A percentile compares a stretch with the other conserved stretches of the same genome.
These are phyloP conservation scores for Boeremia lycopersici DNA, from an alignment of 2,329 filamentous ascomycete genomes.

Conservation along the genomic window DNA sequence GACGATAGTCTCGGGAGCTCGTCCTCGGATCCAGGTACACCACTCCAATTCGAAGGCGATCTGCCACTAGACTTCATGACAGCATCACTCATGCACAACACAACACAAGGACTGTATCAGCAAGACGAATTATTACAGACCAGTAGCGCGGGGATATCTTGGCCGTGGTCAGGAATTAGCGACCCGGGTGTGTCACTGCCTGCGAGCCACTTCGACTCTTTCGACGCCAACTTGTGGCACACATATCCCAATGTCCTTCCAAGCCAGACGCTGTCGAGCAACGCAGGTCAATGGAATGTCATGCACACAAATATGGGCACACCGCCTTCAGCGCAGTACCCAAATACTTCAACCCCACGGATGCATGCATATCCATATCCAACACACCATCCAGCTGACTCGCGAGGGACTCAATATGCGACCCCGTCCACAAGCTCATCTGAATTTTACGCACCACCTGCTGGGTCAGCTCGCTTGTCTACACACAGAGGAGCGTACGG, in stretches of 20 bases:
- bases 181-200: background rate
- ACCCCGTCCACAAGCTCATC: background rate
- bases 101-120: background rate
- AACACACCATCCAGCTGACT: background rate
- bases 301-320: background rate
- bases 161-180: background rate
- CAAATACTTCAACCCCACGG: background rate
- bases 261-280: background rate
- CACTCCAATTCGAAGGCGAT: background rate
- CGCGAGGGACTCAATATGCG: background rate
- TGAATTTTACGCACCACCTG: background rate
- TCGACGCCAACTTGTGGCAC: background rate
- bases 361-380: background rate
- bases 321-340: background rate
- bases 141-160: background rate
- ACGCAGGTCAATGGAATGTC: background rate
- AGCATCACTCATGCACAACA: background rate
- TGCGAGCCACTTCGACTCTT: background rate
- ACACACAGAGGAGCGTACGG: background rate
- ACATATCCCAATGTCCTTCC: background rate
- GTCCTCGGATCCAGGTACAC: slow-evolving; percentile 8
- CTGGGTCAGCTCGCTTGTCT: background rate
- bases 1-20: slow-evolving; percentile 6
- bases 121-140: background rate
- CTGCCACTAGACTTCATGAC: background rate